Evolutionary conservation across 2,329 filamentous ascomycete species (phyloP).

Genomic region (Chalaropsis ovoidea): DNA sequence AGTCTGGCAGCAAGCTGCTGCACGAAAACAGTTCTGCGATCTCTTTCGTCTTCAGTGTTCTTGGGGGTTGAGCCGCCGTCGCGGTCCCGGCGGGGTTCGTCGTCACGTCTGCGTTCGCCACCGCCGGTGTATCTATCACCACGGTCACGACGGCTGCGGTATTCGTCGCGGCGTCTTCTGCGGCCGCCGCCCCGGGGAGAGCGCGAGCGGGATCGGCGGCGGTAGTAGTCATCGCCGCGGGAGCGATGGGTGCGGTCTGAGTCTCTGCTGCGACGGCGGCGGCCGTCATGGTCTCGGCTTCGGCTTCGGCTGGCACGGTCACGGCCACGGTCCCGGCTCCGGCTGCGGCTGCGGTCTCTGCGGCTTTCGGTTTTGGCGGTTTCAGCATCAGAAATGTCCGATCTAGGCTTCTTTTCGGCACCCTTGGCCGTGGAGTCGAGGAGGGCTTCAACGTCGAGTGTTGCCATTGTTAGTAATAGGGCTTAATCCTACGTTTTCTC

Average conservation of each 20-base stretch:
- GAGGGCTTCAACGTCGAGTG: constrained; percentile 73
- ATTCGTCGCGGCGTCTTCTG: constrained; percentile 30
- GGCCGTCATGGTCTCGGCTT: constrained; percentile 42
- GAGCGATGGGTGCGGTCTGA: constrained; percentile 70
- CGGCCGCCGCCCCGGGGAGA: constrained; percentile 47
- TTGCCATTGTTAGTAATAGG: constrained; percentile 35
- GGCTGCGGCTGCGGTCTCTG: constrained; percentile 32
- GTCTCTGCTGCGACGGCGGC: constrained; percentile 66
- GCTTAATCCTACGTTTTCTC: neutral
- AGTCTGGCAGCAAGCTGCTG: constrained; percentile 94
- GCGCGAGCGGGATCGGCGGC: constrained; percentile 62
- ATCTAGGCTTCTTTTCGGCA: constrained; percentile 37
- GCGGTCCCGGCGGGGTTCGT: constrained; percentile 38
- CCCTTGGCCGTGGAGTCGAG: constrained; percentile 71
- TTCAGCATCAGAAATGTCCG: constrained; percentile 43
- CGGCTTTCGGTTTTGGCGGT: constrained; percentile 49
- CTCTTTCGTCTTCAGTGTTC: constrained; percentile 87
- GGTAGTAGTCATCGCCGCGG: constrained; percentile 49
- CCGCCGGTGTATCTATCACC: constrained; percentile 44
- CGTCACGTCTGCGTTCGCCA: constrained; percentile 40
- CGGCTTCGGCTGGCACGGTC: constrained; percentile 49
- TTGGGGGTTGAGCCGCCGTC: constrained; percentile 53
- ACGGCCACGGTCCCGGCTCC: constrained; percentile 43
- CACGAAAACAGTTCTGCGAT: constrained; percentile 93
- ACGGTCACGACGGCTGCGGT: constrained; percentile 40